These are phyloP conservation scores for Erythrophleum fordii DNA, from an alignment of 306 rosid genomes.

Conservation along the genomic window DNA sequence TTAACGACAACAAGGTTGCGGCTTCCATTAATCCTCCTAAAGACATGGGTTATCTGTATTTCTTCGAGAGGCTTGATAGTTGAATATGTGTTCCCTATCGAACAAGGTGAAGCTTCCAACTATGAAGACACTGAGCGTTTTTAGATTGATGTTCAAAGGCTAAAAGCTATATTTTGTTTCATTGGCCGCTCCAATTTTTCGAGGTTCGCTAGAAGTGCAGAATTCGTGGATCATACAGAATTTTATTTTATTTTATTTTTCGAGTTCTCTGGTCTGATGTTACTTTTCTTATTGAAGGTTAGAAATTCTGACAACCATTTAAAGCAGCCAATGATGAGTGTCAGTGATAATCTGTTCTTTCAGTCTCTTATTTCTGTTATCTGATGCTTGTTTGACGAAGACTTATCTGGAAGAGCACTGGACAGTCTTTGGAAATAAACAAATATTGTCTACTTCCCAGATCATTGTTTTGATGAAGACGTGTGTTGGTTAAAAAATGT, in stretches of 20 bases:
- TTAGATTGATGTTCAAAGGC: background rate
- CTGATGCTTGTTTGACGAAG: background rate
- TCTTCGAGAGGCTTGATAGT: constrained; percentile 73
- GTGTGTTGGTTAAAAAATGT: no score
- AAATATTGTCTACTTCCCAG: no score
- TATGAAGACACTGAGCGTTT: constrained; percentile 9
- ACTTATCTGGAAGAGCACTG: no score
- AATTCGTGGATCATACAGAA: background rate
- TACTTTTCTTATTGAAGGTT: background rate
- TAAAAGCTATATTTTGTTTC: background rate
- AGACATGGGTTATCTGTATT: constrained; percentile 97
- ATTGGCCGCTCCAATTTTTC: background rate
- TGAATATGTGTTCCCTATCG: constrained; percentile 45
- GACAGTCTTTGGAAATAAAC: no score
- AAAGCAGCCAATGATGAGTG: background rate
- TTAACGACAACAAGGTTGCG: constrained; percentile 88
- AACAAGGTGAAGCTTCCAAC: constrained; percentile 19
- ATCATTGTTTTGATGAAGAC: no score
- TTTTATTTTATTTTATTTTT: background rate
- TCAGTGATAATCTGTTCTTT: background rate
- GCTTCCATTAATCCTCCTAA: constrained; percentile 92
- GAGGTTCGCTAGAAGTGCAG: background rate
- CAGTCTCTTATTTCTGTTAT: background rate
- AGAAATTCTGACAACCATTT: background rate
- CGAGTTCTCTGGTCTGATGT: background rate